phyloP scores from a whole-genome alignment of 805 yeast species.

The Myxozyma kluyveri region DNA sequence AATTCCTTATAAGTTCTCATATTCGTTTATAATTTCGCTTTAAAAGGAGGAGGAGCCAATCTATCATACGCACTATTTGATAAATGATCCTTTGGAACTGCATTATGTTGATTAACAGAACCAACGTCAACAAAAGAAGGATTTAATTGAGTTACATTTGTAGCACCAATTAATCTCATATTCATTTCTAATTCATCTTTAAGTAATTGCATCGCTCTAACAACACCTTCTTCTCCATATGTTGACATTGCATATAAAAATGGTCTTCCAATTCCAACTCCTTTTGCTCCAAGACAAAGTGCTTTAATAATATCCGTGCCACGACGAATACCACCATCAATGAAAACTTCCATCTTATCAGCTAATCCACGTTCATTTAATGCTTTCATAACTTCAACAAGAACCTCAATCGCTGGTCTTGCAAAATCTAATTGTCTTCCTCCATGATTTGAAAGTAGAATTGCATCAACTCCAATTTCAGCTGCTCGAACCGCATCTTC shows the following conservation, averaged over 20 bases:
- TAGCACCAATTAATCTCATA: constrained; percentile 77
- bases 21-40: constrained; percentile 33
- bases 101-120: constrained; percentile 42
- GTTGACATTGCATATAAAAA: constrained; percentile 75
- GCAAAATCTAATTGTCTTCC: constrained; percentile 85
- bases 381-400: constrained; percentile 66
- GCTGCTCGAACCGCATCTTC: constrained; percentile 76
- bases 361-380: constrained; percentile 35
- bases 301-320: constrained; percentile 79
- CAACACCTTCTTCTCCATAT: constrained; percentile 74
- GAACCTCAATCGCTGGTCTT: constrained; percentile 66
- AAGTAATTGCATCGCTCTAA: constrained; percentile 60
- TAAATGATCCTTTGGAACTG: constrained; percentile 55
- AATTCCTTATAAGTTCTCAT: neutral
- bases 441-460: constrained; percentile 86
- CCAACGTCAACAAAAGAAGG: constrained; percentile 60
- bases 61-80: constrained; percentile 56
- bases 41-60: constrained; percentile 53
- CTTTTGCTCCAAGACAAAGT: constrained; percentile 70
- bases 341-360: constrained; percentile 56
- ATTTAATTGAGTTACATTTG: constrained; percentile 56
- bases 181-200: constrained; percentile 70
- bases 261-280: constrained; percentile 73
- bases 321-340: constrained; percentile 77
- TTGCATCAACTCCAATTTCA: constrained; percentile 69